Evolutionary conservation across 1,284 basidiomycete species (phyloP).

Genomic region (Rhodotorula glutinis): DNA sequence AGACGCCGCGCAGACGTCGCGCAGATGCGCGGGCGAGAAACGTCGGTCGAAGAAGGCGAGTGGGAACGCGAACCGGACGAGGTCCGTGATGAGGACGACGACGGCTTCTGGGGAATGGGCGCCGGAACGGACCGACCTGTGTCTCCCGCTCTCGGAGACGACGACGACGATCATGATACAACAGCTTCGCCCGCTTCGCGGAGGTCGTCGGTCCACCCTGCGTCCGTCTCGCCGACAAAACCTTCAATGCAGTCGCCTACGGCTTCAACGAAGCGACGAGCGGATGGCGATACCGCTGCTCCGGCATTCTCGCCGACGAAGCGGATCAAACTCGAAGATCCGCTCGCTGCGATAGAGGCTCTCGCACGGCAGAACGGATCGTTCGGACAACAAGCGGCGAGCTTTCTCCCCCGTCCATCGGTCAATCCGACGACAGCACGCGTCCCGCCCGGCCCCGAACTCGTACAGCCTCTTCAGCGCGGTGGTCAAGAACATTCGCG

Average conservation of each 20-base stretch:
- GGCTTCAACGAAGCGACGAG: background rate
- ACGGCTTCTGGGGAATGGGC: constrained; percentile 16
- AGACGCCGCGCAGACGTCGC: constrained; percentile 17
- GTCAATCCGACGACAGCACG: background rate
- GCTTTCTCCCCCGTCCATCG: background rate
- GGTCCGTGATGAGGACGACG: constrained; percentile 36
- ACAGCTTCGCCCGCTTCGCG: background rate
- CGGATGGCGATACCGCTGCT: no score
- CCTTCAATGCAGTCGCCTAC: background rate
- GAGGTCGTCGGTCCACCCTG: background rate
- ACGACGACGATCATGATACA: background rate
- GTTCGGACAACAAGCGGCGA: background rate
- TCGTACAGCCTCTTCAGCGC: background rate
- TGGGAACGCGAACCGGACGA: constrained; percentile 32
- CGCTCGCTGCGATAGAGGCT: background rate
- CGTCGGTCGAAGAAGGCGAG: constrained; percentile 26
- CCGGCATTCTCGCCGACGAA: background rate
- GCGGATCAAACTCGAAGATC: background rate
- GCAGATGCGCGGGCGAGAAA: constrained; percentile 21
- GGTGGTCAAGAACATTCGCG: background rate
- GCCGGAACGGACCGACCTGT: constrained; percentile 7
- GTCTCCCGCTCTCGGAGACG: background rate
- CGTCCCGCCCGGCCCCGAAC: background rate
- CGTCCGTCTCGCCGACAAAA: constrained; percentile 8
- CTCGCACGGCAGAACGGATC: background rate